Conservation (phyloP, 139 green algal species). For the Chlorella sp. region DNA sequence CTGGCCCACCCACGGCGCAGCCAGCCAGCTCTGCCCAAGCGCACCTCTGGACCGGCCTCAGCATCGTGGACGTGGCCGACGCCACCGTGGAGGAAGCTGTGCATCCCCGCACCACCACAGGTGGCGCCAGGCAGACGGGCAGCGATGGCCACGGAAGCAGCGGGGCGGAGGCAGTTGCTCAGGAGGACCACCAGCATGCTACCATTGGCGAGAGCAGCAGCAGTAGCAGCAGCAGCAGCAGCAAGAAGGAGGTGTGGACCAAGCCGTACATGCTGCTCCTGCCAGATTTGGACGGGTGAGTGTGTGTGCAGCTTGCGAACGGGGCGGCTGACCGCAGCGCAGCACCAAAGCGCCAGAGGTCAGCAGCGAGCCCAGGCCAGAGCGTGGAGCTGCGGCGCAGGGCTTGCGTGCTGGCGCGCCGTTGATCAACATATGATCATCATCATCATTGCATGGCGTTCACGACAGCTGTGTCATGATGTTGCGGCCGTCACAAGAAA, state of each 20-base stretch:
- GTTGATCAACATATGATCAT: too few relatives aligned
- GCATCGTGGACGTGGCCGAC: neutral
- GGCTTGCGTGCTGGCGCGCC: too few relatives aligned
- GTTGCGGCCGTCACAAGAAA: too few relatives aligned
- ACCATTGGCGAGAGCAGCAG: neutral
- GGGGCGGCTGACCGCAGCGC: too few relatives aligned
- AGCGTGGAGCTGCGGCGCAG: too few relatives aligned
- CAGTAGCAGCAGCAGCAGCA: neutral
- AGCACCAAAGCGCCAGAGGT: too few relatives aligned
- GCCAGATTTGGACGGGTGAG: constrained; percentile 20
- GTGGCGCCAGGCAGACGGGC: neutral
- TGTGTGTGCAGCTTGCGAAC: too few relatives aligned
- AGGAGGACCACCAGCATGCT: neutral
- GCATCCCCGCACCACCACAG: too few relatives aligned
- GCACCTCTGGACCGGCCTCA: neutral
- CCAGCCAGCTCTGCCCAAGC: too few relatives aligned
- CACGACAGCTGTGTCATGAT: too few relatives aligned
- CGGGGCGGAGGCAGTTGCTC: neutral
- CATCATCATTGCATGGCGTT: too few relatives aligned
- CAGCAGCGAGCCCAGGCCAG: too few relatives aligned
- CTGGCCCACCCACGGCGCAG: neutral
- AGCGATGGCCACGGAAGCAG: neutral
- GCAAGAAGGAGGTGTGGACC: constrained; percentile 11
- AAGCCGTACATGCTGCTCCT: constrained; percentile 17
- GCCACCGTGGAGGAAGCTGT: neutral